Evolutionary conservation across 768 basidiomycete genomes (phyloP), one percentile per base, ranked within the genome.

Genomic region (Phanerodontia chrysosporium): DNA sequence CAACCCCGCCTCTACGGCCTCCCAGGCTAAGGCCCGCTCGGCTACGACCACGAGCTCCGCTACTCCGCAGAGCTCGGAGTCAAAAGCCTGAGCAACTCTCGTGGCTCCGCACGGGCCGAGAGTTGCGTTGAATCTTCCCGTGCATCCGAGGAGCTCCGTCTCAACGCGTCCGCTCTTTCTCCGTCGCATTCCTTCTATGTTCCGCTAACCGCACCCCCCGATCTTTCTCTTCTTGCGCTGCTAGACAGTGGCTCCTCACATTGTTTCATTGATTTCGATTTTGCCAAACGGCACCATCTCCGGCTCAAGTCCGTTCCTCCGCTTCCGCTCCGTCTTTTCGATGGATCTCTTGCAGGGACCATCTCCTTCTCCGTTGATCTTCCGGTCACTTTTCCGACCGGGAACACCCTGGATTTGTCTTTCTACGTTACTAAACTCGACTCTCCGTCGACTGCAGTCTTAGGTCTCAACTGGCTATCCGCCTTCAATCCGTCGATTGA

Each of bases 291-390:
- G 9, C 71, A 78, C 51, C 67, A 67, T n/a, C 62, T 76, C 42
- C 66, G 65, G 59, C 46, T 59, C 2, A 73, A 73, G 73, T 74
- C 14, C 57, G 73, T 53, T 73, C 76, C 29, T 72, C 77, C 32
- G 66, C 71, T 35, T 35, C 32, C 29, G 69, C 73, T 1, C 69
- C 77, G 28, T 74, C 78, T 57, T 64, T 76, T 59, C 65, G 70
- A 46, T 76, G 74, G 14, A 72, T 77, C 32, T 67, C 72, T 22
- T 76, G 73, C 49, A 45, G 78, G 78, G 4, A 64, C 75, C 13
- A 67, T 78, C 45, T 76, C 75, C 48, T 72, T 76, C 32, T 72
- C 76, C 54, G 64, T 76, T 28, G 58, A 76, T 6, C 58, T 72
- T 35, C 32, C 32, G 32, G 32, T 16, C 42, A 64, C 2, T 48